Percentiles rank a stretch among this genome's conserved stretches.
phyloP scores from a whole-genome alignment of 257 asterid genomes.

The Gardenia jasminoides region DNA sequence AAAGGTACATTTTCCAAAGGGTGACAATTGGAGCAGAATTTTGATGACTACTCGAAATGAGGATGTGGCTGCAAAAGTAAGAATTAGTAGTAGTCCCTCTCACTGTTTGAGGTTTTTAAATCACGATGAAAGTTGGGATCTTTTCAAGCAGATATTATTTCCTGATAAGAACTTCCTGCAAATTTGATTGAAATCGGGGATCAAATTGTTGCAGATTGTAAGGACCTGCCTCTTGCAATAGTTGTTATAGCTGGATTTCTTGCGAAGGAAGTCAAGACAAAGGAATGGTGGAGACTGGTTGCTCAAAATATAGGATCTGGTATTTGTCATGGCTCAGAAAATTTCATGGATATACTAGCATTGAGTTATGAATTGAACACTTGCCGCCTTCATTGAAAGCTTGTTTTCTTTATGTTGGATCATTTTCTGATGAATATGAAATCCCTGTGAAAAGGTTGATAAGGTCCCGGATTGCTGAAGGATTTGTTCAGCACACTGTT shows the following conservation, averaged over 20 bases:
- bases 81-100: not conserved
- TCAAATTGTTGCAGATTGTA: not conserved
- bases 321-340: too few species aligned
- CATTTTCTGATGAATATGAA: not conserved
- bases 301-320: not conserved
- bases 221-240: not conserved
- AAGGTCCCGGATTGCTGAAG: conserved; percentile 4
- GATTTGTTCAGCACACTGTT: not conserved
- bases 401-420: not conserved
- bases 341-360: not conserved
- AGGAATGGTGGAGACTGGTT: not conserved
- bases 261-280: not conserved
- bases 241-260: not conserved
- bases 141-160: not conserved
- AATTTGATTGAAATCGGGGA: not conserved
- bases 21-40: not conserved
- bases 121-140: not conserved
- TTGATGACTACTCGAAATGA: not conserved
- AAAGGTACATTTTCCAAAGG: not conserved
- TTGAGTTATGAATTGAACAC: not conserved
- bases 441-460: not conserved
- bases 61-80: not conserved
- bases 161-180: not conserved
- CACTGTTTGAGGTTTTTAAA: not conserved
- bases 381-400: conserved; percentile 2